Percentiles rank a stretch among this genome's conserved stretches.
These are phyloP conservation scores for Rhodamnia rubescens DNA, from an alignment of 345 rosid genomes.

Conservation along the genomic window DNA sequence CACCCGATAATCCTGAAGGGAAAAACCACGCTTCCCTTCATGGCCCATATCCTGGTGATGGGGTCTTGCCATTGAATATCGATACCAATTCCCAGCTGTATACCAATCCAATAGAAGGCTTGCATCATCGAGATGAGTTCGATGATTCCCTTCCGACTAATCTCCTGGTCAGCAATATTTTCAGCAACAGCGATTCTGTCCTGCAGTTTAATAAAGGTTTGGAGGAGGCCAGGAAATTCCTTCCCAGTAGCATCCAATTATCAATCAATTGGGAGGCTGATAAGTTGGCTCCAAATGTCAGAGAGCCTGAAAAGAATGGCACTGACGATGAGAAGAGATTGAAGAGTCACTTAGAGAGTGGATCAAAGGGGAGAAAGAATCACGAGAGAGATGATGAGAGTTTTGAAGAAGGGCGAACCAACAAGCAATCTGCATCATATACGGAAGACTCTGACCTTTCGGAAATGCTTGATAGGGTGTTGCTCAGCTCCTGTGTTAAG, in stretches of 20 bases:
- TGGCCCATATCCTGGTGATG: neutral
- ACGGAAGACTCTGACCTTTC: conserved; percentile 54
- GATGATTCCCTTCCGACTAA: conserved; percentile 1
- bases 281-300: neutral
- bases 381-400: conserved; percentile 35
- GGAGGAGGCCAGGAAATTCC: conserved; percentile 39
- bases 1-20: neutral
- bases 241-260: conserved; percentile 13
- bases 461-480: conserved; percentile 64
- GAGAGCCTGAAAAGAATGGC: conserved; percentile 8
- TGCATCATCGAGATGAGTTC: conserved; percentile 1
- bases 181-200: conserved; percentile 22
- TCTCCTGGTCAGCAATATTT: conserved; percentile 20
- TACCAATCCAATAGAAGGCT: neutral
- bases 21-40: neutral
- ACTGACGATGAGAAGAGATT: conserved; percentile 11
- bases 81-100: neutral
- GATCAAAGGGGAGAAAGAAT: conserved; percentile 38
- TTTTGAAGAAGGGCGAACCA: conserved; percentile 47
- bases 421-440: conserved; percentile 43
- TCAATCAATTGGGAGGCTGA: conserved; percentile 6
- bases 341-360: conserved; percentile 4
- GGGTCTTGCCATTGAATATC: neutral
- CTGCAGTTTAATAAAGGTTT: conserved; percentile 26
- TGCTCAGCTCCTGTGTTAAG: conserved; percentile 23